phyloP scores from a whole-genome alignment of 768 basidiomycete species.

The Cystofilobasidium capitatum region DNA sequence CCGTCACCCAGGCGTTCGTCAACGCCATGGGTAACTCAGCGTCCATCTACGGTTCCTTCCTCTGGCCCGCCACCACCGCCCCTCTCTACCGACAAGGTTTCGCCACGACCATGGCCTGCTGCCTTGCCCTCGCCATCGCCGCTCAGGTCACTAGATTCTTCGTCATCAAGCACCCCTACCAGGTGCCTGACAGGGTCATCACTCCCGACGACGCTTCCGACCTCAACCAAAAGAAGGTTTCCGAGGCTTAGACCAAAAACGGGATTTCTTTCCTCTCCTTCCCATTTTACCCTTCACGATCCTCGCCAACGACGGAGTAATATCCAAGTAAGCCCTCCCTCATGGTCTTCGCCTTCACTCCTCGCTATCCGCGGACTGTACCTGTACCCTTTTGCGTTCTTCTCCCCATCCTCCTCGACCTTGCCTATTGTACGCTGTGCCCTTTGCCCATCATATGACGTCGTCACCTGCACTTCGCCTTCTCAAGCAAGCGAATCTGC shows the following conservation, averaged over 20 bases:
- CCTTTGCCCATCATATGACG: too few species aligned
- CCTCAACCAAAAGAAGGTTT: background rate
- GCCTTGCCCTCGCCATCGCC: slow-evolving; percentile 31
- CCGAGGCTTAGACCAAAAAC: background rate
- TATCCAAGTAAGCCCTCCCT: too few species aligned
- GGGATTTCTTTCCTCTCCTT: background rate
- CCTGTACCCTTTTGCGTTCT: too few species aligned
- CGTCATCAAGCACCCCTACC: slow-evolving; percentile 34
- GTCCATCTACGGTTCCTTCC: slow-evolving; percentile 39
- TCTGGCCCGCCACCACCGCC: slow-evolving; percentile 36
- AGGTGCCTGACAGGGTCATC: slow-evolving; percentile 21
- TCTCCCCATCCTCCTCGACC: too few species aligned
- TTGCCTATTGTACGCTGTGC: too few species aligned
- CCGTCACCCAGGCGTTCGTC: slow-evolving; percentile 37
- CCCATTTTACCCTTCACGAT: too few species aligned
- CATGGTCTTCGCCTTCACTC: too few species aligned
- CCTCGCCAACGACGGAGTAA: too few species aligned
- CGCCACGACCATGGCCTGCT: slow-evolving; percentile 35
- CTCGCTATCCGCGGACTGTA: too few species aligned
- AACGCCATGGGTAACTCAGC: slow-evolving; percentile 32
- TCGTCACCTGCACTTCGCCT: too few species aligned
- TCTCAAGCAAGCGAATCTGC: too few species aligned
- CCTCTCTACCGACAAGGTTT: slow-evolving; percentile 38
- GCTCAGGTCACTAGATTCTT: slow-evolving; percentile 33
- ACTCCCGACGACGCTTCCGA: background rate